A percentile compares a stretch with the other conserved stretches of the same genome.
Evolutionary conservation across 108 stramenopile species (phyloP).

Genomic region (Skeletonema costatum): DNA sequence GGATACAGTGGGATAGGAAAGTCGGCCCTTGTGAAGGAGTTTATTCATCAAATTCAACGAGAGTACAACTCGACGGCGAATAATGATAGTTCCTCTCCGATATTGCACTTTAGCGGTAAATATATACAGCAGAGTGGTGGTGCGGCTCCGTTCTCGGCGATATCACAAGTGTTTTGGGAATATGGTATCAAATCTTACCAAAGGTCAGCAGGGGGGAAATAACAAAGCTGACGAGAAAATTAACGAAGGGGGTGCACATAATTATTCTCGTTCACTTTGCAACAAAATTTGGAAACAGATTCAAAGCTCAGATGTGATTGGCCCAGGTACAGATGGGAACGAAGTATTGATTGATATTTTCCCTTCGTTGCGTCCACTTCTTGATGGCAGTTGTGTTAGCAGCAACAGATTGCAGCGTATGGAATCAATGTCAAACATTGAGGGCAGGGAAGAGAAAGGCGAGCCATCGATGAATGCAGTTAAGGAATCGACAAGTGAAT

Average conservation of each 20-base stretch:
- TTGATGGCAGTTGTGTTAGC: neutral
- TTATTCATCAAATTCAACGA: neutral
- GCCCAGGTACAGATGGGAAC: neutral
- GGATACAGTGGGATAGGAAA: slow-evolving; percentile 37
- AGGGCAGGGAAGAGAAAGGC: neutral
- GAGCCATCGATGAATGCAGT: neutral
- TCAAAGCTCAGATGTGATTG: neutral
- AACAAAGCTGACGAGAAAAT: too few species aligned
- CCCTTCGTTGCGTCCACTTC: neutral
- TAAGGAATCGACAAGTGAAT: neutral
- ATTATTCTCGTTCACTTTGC: neutral
- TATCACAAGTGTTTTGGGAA: slow-evolving; percentile 1
- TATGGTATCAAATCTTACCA: neutral
- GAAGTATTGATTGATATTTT: neutral
- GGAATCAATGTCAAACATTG: neutral
- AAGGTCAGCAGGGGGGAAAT: neutral
- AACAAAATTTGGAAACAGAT: neutral
- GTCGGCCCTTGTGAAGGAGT: slow-evolving; percentile 19
- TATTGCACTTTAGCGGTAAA: slow-evolving; percentile 3
- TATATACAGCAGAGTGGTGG: slow-evolving; percentile 6
- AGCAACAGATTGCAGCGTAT: neutral
- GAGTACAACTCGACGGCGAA: neutral
- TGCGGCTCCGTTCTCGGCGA: neutral
- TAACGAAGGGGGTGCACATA: too few species aligned
- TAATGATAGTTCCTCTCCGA: neutral